A percentile compares a stretch with the other conserved stretches of the same genome.
Evolutionary conservation across 148 eudicot genomes (phyloP).

Genomic region (Persicaria tinctoria): DNA sequence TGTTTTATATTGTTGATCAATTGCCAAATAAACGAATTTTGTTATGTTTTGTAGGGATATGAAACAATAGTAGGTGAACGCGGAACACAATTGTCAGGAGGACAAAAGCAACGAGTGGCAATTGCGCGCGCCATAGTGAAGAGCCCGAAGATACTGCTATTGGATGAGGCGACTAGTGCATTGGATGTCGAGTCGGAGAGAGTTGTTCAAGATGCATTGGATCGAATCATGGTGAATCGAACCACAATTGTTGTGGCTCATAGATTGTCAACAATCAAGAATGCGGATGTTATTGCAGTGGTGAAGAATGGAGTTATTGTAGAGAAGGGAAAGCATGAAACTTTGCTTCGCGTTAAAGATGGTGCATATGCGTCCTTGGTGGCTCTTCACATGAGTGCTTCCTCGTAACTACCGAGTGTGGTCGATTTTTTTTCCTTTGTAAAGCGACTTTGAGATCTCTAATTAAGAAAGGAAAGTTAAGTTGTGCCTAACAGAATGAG

Average conservation of each 20-base stretch:
- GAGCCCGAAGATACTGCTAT: constrained; percentile 44
- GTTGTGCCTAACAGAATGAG: too few species aligned
- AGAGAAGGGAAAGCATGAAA: constrained; percentile 64
- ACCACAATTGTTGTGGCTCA: constrained; percentile 69
- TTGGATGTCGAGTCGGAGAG: constrained; percentile 64
- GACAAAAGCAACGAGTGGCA: constrained; percentile 73
- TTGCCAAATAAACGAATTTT: neutral
- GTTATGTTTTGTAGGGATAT: constrained; percentile 45
- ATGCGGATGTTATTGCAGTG: constrained; percentile 57
- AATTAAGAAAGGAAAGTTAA: too few species aligned
- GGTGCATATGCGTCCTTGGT: constrained; percentile 59
- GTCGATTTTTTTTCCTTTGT: too few species aligned
- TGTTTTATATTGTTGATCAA: neutral
- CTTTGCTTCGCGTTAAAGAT: constrained; percentile 39
- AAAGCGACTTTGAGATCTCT: too few species aligned
- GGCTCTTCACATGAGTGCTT: constrained; percentile 38
- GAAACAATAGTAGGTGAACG: constrained; percentile 70
- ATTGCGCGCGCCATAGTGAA: constrained; percentile 77
- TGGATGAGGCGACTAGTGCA: constrained; percentile 84
- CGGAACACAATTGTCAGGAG: constrained; percentile 68
- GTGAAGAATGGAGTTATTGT: constrained; percentile 58
- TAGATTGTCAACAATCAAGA: constrained; percentile 54
- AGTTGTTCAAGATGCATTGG: constrained; percentile 68
- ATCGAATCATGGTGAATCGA: constrained; percentile 52
- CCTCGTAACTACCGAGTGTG: constrained; percentile 10